Conservation (phyloP, 139 green algal genomes). For the Chlamydomonas urium region DNA sequence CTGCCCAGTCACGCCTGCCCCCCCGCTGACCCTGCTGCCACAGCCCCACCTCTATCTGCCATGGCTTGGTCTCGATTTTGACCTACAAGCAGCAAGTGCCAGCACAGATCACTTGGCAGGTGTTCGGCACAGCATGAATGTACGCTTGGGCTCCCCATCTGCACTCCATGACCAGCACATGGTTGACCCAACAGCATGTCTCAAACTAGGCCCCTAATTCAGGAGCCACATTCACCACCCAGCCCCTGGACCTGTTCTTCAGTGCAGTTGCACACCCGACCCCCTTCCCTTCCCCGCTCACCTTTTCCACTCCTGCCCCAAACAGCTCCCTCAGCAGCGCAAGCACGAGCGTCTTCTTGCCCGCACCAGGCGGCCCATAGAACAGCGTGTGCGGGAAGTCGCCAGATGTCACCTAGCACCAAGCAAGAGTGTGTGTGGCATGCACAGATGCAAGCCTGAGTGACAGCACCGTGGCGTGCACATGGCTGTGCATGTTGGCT, state of each 20-base stretch:
- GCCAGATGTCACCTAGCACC: slow-evolving; percentile 69
- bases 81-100: slow-evolving; percentile 39
- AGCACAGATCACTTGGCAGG: background rate
- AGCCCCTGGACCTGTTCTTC: too few species aligned
- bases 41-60: slow-evolving; percentile 73
- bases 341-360: slow-evolving; percentile 95
- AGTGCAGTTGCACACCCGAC: background rate
- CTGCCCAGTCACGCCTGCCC: background rate
- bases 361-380: slow-evolving; percentile 89
- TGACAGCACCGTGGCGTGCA: background rate
- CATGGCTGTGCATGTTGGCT: background rate
- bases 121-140: background rate
- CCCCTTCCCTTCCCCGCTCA: slow-evolving; percentile 12
- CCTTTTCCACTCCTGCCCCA: slow-evolving; percentile 88
- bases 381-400: slow-evolving; percentile 96
- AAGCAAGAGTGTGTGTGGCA: too few species aligned
- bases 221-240: too few species aligned
- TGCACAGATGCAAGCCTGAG: background rate
- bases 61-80: slow-evolving; percentile 88
- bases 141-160: background rate
- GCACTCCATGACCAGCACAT: too few species aligned
- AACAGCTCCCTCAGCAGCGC: slow-evolving; percentile 90
- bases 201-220: too few species aligned
- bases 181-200: too few species aligned
- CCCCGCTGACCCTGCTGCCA: background rate